Evolutionary conservation across 495 filamentous ascomycete genomes (phyloP).

Genomic region (Ramalina intermedia): DNA sequence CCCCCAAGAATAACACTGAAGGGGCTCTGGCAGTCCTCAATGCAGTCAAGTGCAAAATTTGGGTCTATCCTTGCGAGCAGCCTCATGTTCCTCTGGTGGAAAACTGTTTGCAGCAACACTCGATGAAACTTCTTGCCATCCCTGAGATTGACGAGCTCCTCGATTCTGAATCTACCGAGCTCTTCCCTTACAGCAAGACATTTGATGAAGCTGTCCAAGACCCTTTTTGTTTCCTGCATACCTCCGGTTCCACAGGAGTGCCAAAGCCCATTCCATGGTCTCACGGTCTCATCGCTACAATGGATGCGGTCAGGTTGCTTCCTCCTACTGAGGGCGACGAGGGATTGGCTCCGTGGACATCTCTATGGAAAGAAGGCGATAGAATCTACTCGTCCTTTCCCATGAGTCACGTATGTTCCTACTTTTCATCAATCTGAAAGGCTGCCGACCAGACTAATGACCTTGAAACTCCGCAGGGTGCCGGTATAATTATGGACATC

Average conservation of each 20-base stretch:
- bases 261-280: conserved; percentile 38
- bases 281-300: conserved; percentile 31
- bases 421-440: background rate
- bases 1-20: conserved; percentile 17
- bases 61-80: background rate
- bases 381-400: conserved; percentile 21
- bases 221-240: conserved; percentile 37
- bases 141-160: conserved; percentile 19
- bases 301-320: conserved; percentile 22
- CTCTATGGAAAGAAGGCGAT: conserved; percentile 12
- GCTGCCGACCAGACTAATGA: background rate
- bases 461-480: conserved; percentile 12
- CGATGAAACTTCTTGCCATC: conserved; percentile 16
- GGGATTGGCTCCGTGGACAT: conserved; percentile 13
- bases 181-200: conserved; percentile 21
- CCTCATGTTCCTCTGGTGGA: conserved; percentile 2
- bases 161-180: background rate
- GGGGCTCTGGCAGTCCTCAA: conserved; percentile 15
- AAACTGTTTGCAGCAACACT: conserved; percentile 10
- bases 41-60: conserved; percentile 5
- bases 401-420: conserved; percentile 19
- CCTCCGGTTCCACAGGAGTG: conserved; percentile 44
- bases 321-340: conserved; percentile 14
- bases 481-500: conserved; percentile 20
- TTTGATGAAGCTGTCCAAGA: conserved; percentile 29